Percentiles rank a stretch among this genome's conserved stretches.
phyloP scores from a whole-genome alignment of 768 basidiomycete species.

The Tubosaeta sp. region DNA sequence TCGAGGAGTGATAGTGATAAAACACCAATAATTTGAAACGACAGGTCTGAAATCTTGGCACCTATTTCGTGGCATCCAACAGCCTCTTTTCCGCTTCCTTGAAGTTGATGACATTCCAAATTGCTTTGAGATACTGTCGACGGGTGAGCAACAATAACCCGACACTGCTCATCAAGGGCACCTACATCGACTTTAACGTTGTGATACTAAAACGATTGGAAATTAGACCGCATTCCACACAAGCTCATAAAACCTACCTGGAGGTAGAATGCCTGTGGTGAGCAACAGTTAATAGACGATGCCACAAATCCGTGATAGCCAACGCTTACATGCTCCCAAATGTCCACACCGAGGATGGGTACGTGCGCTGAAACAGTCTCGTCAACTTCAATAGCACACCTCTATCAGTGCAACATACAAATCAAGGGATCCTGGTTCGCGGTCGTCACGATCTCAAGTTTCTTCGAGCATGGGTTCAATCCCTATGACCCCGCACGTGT shows the following conservation, averaged over 20 bases:
- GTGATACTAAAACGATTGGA: slow-evolving; percentile 54
- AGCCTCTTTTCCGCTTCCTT: slow-evolving; percentile 76
- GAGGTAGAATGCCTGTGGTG: slow-evolving; percentile 61
- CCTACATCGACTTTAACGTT: slow-evolving; percentile 93
- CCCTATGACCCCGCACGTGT: slow-evolving; percentile 42
- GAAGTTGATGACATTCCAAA: slow-evolving; percentile 97
- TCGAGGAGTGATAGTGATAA: slow-evolving; percentile 2
- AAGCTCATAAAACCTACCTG: slow-evolving; percentile 12
- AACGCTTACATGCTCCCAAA: slow-evolving; percentile 86
- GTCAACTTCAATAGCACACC: slow-evolving; percentile 6
- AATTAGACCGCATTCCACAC: slow-evolving; percentile 1
- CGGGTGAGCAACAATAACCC: slow-evolving; percentile 3
- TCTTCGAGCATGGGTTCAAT: slow-evolving; percentile 59
- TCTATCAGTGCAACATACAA: slow-evolving; percentile 32
- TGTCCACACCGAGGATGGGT: slow-evolving; percentile 93
- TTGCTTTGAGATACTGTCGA: slow-evolving; percentile 82
- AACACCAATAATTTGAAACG: slow-evolving; percentile 4
- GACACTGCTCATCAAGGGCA: slow-evolving; percentile 10
- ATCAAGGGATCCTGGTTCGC: slow-evolving; percentile 93
- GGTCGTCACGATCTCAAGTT: slow-evolving; percentile 89
- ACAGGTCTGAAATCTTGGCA: neutral
- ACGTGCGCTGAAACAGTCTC: slow-evolving; percentile 53
- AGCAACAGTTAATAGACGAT: slow-evolving; percentile 4
- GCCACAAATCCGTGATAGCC: slow-evolving; percentile 3
- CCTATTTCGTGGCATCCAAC: slow-evolving; percentile 35